Evolutionary conservation across 2,329 filamentous ascomycete species (phyloP).

Genomic region (Ophiostoma australiae): DNA sequence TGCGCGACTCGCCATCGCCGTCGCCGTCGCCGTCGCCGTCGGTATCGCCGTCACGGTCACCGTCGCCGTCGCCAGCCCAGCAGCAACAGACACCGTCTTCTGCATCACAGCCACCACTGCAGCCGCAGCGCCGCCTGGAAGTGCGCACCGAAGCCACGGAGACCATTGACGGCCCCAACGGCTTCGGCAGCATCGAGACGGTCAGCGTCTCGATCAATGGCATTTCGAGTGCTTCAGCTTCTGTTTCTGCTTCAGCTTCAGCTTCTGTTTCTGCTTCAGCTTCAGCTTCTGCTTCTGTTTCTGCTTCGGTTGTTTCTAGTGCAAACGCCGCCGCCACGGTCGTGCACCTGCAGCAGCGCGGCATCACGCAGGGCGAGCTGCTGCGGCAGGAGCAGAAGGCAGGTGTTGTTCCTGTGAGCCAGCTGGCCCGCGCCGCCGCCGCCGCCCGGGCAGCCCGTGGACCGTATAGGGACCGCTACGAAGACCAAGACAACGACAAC

Average conservation of each 20-base stretch:
- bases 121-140: constrained; percentile 40
- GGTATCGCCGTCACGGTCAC: constrained; percentile 4
- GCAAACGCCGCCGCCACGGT: constrained; percentile 16
- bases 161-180: constrained; percentile 76
- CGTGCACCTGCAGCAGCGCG: constrained; percentile 37
- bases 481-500: constrained; percentile 17
- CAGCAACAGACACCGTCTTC: neutral
- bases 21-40: constrained; percentile 17
- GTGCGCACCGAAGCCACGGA: constrained; percentile 70
- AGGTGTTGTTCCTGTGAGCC: constrained; percentile 67
- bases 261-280: neutral
- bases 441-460: constrained; percentile 25
- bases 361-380: constrained; percentile 76
- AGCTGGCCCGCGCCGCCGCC: constrained; percentile 46
- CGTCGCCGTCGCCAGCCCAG: constrained; percentile 8
- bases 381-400: constrained; percentile 81
- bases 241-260: neutral
- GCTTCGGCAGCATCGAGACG: constrained; percentile 72
- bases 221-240: constrained; percentile 23
- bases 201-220: constrained; percentile 70
- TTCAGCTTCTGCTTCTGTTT: neutral
- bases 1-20: neutral
- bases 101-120: constrained; percentile 15
- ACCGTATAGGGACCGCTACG: constrained; percentile 11
- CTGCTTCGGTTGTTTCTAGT: neutral